A percentile compares a stretch with the other conserved stretches of the same genome.
These are phyloP conservation scores for Hippophae gyantsensis DNA, from an alignment of 306 rosid species.

Conservation along the genomic window DNA sequence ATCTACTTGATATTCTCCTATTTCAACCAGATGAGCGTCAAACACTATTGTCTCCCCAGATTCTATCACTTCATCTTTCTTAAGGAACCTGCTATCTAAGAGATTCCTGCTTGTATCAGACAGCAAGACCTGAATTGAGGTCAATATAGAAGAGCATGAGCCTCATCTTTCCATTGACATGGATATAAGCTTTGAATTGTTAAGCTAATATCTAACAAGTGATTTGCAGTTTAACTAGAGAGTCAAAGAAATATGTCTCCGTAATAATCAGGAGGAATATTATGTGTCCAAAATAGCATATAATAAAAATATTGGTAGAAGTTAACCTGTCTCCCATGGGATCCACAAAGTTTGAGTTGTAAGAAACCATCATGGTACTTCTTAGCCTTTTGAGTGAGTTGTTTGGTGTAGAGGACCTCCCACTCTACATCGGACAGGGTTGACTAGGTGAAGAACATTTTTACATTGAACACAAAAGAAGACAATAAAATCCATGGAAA, in stretches of 20 bases:
- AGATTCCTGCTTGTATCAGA: conserved; percentile 51
- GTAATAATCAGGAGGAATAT: conserved; percentile 3
- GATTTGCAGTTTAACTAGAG: neutral
- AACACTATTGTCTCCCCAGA: conserved; percentile 52
- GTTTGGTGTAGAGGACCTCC: conserved; percentile 72
- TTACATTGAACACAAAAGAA: neutral
- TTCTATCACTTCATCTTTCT: conserved; percentile 50
- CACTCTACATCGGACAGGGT: conserved; percentile 43
- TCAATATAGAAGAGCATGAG: conserved; percentile 10
- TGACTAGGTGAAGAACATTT: conserved; percentile 11
- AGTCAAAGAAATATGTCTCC: neutral
- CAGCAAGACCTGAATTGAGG: conserved; percentile 46
- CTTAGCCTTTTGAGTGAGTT: conserved; percentile 76
- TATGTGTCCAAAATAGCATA: conserved; percentile 14
- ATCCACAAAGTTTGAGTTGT: conserved; percentile 36
- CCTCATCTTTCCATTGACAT: conserved; percentile 5
- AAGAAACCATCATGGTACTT: conserved; percentile 77
- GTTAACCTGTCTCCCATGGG: conserved; percentile 54
- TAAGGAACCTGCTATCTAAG: conserved; percentile 56
- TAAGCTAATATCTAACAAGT: neutral
- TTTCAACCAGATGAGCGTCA: conserved; percentile 59
- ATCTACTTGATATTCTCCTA: conserved; percentile 49
- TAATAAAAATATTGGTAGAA: conserved; percentile 13
- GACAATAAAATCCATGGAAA: neutral
- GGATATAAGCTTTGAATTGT: neutral